Evolutionary conservation across 805 yeast genomes (phyloP).

Genomic region (Wickerhamiella brachini): DNA sequence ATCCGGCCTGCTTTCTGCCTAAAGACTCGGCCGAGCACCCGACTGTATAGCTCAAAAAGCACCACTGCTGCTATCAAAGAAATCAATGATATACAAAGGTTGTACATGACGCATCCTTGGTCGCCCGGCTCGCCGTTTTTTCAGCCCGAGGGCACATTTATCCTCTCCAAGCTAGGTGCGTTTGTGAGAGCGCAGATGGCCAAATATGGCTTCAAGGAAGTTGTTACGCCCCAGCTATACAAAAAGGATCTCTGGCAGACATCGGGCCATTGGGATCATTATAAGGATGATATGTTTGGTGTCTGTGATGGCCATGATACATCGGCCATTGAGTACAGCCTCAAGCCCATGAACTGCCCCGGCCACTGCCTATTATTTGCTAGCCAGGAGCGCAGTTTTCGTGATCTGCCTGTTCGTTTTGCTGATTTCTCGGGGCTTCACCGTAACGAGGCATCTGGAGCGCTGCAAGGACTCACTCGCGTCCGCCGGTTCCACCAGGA

Average conservation of each 20-base stretch:
- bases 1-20: too few species aligned
- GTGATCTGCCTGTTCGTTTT: slow-evolving; percentile 72
- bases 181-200: slow-evolving; percentile 81
- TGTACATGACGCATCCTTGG: slow-evolving; percentile 63
- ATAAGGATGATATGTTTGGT: slow-evolving; percentile 85
- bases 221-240: slow-evolving; percentile 80
- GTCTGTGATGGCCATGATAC: slow-evolving; percentile 38
- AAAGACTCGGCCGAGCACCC: too few species aligned
- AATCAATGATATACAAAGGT: slow-evolving; percentile 52
- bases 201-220: slow-evolving; percentile 78
- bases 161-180: slow-evolving; percentile 61
- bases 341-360: slow-evolving; percentile 72
- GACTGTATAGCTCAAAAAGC: slow-evolving; percentile 4
- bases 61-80: slow-evolving; percentile 16
- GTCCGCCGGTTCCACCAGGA: slow-evolving; percentile 95
- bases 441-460: slow-evolving; percentile 90
- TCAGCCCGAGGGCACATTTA: slow-evolving; percentile 80
- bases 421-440: slow-evolving; percentile 89
- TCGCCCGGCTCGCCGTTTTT: slow-evolving; percentile 92
- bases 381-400: slow-evolving; percentile 62
- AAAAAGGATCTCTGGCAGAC: slow-evolving; percentile 73
- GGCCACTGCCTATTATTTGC: slow-evolving; percentile 75
- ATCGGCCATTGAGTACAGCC: slow-evolving; percentile 43
- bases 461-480: slow-evolving; percentile 80
- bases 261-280: slow-evolving; percentile 94